These are phyloP conservation scores for Amniculicola lignicola DNA, from an alignment of 495 filamentous ascomycete species.

Conservation along the genomic window DNA sequence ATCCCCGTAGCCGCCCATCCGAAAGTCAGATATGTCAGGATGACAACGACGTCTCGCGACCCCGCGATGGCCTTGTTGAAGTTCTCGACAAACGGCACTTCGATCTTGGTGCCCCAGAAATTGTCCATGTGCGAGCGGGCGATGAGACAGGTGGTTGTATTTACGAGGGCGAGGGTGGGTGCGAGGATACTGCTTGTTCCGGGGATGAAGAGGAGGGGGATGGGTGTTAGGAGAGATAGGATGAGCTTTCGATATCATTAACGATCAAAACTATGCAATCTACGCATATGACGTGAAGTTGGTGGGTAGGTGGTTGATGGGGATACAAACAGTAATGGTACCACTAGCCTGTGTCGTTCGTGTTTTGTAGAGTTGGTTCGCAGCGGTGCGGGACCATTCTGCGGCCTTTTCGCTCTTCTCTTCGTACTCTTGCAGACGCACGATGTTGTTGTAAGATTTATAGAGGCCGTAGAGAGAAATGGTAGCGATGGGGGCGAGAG, in stretches of 20 bases:
- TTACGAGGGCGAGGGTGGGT: constrained; percentile 17
- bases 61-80: constrained; percentile 43
- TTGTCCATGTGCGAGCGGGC: constrained; percentile 31
- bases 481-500: constrained; percentile 13
- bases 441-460: constrained; percentile 45
- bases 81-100: constrained; percentile 41
- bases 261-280: neutral
- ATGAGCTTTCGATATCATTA: constrained; percentile 42
- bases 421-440: constrained; percentile 46
- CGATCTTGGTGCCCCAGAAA: constrained; percentile 38
- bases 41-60: constrained; percentile 30
- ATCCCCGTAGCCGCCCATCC: constrained; percentile 30
- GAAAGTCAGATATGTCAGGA: constrained; percentile 27
- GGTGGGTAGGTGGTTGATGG: neutral
- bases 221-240: constrained; percentile 44
- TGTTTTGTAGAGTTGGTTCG: constrained; percentile 44
- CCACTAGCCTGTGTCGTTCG: constrained; percentile 44
- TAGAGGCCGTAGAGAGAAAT: constrained; percentile 33
- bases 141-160: constrained; percentile 16
- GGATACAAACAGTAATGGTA: constrained; percentile 37
- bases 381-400: constrained; percentile 42
- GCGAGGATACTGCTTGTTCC: constrained; percentile 10
- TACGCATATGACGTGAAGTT: neutral
- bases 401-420: constrained; percentile 44
- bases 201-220: constrained; percentile 38